Evolutionary conservation across 1,284 basidiomycete genomes (phyloP).

Genomic region (Ustilago bromivora): DNA sequence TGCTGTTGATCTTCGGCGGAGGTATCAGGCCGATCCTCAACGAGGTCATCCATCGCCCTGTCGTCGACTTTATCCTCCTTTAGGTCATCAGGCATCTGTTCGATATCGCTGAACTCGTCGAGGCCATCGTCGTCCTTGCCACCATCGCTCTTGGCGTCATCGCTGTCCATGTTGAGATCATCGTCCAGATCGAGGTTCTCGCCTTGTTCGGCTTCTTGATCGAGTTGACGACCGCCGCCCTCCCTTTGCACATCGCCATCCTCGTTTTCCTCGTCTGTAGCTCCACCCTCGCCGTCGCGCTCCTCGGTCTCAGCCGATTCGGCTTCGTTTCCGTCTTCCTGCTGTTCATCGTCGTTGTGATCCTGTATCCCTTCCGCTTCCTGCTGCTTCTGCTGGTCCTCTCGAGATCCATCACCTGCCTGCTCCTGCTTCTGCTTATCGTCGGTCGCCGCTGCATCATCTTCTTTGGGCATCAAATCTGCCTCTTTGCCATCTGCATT

Average conservation of each 20-base stretch:
- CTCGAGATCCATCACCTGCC: constrained; percentile 70
- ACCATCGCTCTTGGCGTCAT: constrained; percentile 51
- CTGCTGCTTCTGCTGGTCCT: constrained; percentile 71
- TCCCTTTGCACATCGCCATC: constrained; percentile 70
- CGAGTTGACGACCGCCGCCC: constrained; percentile 69
- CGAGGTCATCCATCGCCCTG: constrained; percentile 44
- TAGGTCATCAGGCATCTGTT: constrained; percentile 72
- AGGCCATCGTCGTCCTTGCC: constrained; percentile 73
- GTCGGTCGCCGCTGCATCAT: constrained; percentile 27
- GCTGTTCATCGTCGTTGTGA: constrained; percentile 20
- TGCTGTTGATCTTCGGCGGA: constrained; percentile 47
- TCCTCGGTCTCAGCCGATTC: constrained; percentile 49
- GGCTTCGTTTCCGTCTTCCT: constrained; percentile 36
- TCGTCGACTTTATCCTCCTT: constrained; percentile 29
- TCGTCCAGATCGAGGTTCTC: constrained; percentile 67
- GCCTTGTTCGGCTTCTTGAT: constrained; percentile 66
- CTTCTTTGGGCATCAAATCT: constrained; percentile 49
- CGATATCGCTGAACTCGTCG: constrained; percentile 77
- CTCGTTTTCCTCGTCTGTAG: constrained; percentile 64
- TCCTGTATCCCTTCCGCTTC: constrained; percentile 34
- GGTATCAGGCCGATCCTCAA: constrained; percentile 26
- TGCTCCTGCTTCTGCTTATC: constrained; percentile 71
- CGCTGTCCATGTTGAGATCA: constrained; percentile 60
- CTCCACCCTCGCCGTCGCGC: constrained; percentile 60
- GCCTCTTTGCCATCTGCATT: constrained; percentile 64